A percentile compares a stretch with the other conserved stretches of the same genome.
phyloP scores from a whole-genome alignment of 371 early-diverging fungal species.

The Lichtheimia corymbifera region DNA sequence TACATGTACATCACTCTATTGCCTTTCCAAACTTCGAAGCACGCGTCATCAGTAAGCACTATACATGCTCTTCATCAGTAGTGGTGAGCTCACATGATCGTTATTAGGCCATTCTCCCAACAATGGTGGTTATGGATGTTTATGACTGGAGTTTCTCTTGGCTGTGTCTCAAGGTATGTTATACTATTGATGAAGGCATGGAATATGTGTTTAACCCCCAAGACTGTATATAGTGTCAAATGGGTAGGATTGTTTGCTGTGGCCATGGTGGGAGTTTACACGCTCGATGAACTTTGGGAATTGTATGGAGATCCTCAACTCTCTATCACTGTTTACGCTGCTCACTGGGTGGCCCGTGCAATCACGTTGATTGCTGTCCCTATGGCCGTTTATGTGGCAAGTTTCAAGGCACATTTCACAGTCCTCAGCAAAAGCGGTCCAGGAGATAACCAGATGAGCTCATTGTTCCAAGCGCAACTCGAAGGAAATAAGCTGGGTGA shows the following conservation, averaged over 20 bases:
- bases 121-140: conserved; percentile 89
- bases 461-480: conserved; percentile 94
- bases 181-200: neutral
- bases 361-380: conserved; percentile 88
- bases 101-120: conserved; percentile 69
- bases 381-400: conserved; percentile 79
- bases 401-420: conserved; percentile 92
- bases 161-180: conserved; percentile 63
- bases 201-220: neutral
- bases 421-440: conserved; percentile 85
- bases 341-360: conserved; percentile 80
- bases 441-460: conserved; percentile 97
- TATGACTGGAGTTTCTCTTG: conserved; percentile 91
- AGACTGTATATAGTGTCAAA: conserved; percentile 78
- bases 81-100: no score
- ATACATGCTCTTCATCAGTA: no score
- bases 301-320: conserved; percentile 81
- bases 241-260: conserved; percentile 99
- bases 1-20: conserved; percentile 80
- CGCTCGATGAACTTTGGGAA: conserved; percentile 93
- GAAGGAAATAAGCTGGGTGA: conserved; percentile 76
- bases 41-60: conserved; percentile 57
- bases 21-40: conserved; percentile 74
- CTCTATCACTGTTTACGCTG: conserved; percentile 66
- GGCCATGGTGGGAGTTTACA: conserved; percentile 93